These are phyloP conservation scores for Alternaria arbusti DNA, from an alignment of 2,329 filamentous ascomycete genomes.

Conservation along the genomic window DNA sequence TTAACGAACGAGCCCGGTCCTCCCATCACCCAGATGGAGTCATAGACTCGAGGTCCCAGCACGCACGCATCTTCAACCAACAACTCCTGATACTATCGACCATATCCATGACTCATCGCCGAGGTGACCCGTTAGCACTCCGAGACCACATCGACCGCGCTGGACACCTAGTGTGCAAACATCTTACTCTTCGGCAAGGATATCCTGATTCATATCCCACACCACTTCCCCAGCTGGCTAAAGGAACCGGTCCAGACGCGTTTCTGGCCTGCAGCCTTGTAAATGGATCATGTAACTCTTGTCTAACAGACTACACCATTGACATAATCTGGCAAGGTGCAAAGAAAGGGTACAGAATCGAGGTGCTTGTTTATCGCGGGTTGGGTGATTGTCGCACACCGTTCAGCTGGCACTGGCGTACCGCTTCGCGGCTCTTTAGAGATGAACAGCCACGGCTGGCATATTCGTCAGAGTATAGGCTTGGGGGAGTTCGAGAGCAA, in stretches of 20 bases:
- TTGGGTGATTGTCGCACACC: slow-evolving; percentile 28
- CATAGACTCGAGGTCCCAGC: slow-evolving; percentile 1
- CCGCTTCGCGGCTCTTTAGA: neutral
- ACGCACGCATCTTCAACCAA: slow-evolving; percentile 23
- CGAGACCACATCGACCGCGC: slow-evolving; percentile 10
- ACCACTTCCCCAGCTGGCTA: slow-evolving; percentile 22
- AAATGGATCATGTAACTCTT: slow-evolving; percentile 25
- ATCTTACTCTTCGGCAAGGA: slow-evolving; percentile 9
- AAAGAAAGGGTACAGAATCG: slow-evolving; percentile 18
- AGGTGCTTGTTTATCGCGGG: slow-evolving; percentile 15
- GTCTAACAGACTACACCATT: slow-evolving; percentile 27
- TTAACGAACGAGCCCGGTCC: neutral
- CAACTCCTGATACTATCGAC: slow-evolving; percentile 21
- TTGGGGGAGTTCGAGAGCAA: slow-evolving; percentile 22
- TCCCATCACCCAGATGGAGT: neutral
- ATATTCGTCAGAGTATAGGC: slow-evolving; percentile 9
- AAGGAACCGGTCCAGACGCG: slow-evolving; percentile 3
- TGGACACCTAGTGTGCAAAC: slow-evolving; percentile 12
- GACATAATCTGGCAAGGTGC: slow-evolving; percentile 18
- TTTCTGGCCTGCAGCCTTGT: slow-evolving; percentile 16
- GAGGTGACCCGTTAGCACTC: slow-evolving; percentile 13
- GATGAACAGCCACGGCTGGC: slow-evolving; percentile 7
- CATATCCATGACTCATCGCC: slow-evolving; percentile 16
- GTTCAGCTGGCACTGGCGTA: slow-evolving; percentile 22
- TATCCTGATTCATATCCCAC: neutral